Percentiles rank a stretch among this genome's conserved stretches.
These are phyloP conservation scores for Dictyostelium firmibasis DNA, from an alignment of 78 protist species.

Conservation along the genomic window DNA sequence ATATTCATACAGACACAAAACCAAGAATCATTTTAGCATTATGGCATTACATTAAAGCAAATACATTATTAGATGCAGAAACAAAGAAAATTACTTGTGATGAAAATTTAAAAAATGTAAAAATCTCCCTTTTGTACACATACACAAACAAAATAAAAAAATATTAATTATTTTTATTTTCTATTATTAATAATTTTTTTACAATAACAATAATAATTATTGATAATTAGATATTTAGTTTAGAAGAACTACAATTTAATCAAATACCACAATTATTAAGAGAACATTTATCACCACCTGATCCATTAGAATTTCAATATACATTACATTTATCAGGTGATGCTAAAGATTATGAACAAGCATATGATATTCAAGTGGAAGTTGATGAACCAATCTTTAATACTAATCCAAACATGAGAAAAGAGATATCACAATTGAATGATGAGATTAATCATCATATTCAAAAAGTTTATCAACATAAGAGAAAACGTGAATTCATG, in stretches of 20 bases:
- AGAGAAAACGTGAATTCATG: conserved; percentile 62
- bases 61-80: conserved; percentile 39
- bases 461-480: conserved; percentile 35
- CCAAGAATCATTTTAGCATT: conserved; percentile 71
- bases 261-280: conserved; percentile 75
- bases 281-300: conserved; percentile 71
- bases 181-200: not conserved
- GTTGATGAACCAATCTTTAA: conserved; percentile 38
- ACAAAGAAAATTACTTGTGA: conserved; percentile 65
- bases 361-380: conserved; percentile 67
- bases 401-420: not conserved
- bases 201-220: no score
- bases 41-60: conserved; percentile 50
- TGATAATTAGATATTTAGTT: conserved; percentile 44
- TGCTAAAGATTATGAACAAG: conserved; percentile 68
- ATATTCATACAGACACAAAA: conserved; percentile 72
- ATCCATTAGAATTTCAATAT: conserved; percentile 71
- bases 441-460: conserved; percentile 59
- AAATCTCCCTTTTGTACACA: not conserved
- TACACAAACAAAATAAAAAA: no score
- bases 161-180: no score
- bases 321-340: conserved; percentile 42
- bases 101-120: conserved; percentile 71
- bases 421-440: conserved; percentile 24
- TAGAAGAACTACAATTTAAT: conserved; percentile 64